A percentile compares a stretch with the other conserved stretches of the same genome.
These are phyloP conservation scores for Geoglossum glabrum DNA, from an alignment of 495 filamentous ascomycete genomes.

Conservation along the genomic window DNA sequence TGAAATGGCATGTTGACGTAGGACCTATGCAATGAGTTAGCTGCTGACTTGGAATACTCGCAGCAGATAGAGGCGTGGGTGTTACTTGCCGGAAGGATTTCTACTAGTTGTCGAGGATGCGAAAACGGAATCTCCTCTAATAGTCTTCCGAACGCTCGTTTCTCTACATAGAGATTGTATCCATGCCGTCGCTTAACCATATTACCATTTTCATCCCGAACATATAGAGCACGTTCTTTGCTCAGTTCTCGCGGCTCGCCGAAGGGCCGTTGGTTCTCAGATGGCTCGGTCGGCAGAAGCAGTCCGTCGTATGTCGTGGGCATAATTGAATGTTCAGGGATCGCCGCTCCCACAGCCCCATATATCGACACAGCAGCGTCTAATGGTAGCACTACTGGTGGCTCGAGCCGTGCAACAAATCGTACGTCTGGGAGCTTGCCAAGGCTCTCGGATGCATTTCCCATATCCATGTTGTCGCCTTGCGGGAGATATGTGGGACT, in stretches of 20 bases:
- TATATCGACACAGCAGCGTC: slow-evolving; percentile 46
- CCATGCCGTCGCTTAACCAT: slow-evolving; percentile 29
- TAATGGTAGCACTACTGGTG: slow-evolving; percentile 57
- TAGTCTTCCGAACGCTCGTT: slow-evolving; percentile 44
- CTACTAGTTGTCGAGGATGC: slow-evolving; percentile 67
- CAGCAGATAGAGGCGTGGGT: not conserved
- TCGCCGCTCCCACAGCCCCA: slow-evolving; percentile 33
- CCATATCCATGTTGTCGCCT: slow-evolving; percentile 3
- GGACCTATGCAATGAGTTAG: slow-evolving; percentile 12
- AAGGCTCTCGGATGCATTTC: slow-evolving; percentile 23
- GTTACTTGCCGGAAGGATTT: slow-evolving; percentile 39
- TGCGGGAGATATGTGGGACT: slow-evolving; percentile 23
- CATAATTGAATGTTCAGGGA: slow-evolving; percentile 31
- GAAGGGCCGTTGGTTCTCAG: slow-evolving; percentile 15
- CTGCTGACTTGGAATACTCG: not conserved
- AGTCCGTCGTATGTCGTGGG: slow-evolving; percentile 46
- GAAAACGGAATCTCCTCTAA: slow-evolving; percentile 60
- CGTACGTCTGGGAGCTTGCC: slow-evolving; percentile 47
- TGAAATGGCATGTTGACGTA: slow-evolving; percentile 58
- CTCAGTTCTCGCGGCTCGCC: slow-evolving; percentile 19
- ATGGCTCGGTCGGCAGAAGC: slow-evolving; percentile 15
- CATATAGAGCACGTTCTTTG: slow-evolving; percentile 13
- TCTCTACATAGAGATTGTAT: slow-evolving; percentile 51
- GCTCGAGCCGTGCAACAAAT: slow-evolving; percentile 70
- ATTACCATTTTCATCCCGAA: slow-evolving; percentile 21